A percentile compares a stretch with the other conserved stretches of the same genome.
Evolutionary conservation across 2,329 filamentous ascomycete species (phyloP).

Genomic region (Phoma sp.): DNA sequence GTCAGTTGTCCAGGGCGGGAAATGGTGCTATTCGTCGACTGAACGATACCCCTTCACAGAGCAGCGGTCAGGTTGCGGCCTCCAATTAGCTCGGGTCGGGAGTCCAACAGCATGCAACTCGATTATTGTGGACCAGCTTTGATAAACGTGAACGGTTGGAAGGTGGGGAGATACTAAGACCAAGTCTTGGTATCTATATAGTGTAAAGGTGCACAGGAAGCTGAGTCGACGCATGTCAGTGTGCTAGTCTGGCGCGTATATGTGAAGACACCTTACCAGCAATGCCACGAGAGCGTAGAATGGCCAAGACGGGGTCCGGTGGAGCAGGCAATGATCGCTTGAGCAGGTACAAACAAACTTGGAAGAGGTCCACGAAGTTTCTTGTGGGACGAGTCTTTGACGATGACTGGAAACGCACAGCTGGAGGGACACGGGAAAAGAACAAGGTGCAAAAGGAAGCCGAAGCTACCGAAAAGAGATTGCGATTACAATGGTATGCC

Average conservation of each 20-base stretch:
- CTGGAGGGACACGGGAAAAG: constrained; percentile 16
- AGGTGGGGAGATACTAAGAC: constrained; percentile 18
- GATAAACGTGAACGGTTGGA: constrained; percentile 22
- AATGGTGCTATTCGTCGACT: constrained; percentile 28
- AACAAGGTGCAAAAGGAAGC: constrained; percentile 26
- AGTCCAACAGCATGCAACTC: neutral
- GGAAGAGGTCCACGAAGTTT: constrained; percentile 25
- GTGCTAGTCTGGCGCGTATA: constrained; percentile 21
- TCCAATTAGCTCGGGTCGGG: constrained; percentile 1
- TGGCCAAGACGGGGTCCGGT: constrained; percentile 18
- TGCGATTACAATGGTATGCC: constrained; percentile 12
- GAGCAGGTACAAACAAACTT: constrained; percentile 45
- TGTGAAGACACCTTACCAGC: constrained; percentile 27
- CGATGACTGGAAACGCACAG: constrained; percentile 22
- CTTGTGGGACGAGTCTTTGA: constrained; percentile 29
- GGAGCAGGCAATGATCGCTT: constrained; percentile 29
- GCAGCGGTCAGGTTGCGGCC: constrained; percentile 27
- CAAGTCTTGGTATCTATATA: constrained; percentile 33
- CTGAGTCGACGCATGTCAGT: constrained; percentile 26
- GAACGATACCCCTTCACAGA: constrained; percentile 33
- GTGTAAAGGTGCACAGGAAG: constrained; percentile 18
- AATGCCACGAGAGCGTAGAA: constrained; percentile 37
- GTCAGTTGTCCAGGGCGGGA: constrained; percentile 28
- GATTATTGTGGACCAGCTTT: neutral
- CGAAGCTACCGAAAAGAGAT: constrained; percentile 26